Evolutionary conservation across 495 filamentous ascomycete genomes (phyloP).

Genomic region (Xylaria sp.): DNA sequence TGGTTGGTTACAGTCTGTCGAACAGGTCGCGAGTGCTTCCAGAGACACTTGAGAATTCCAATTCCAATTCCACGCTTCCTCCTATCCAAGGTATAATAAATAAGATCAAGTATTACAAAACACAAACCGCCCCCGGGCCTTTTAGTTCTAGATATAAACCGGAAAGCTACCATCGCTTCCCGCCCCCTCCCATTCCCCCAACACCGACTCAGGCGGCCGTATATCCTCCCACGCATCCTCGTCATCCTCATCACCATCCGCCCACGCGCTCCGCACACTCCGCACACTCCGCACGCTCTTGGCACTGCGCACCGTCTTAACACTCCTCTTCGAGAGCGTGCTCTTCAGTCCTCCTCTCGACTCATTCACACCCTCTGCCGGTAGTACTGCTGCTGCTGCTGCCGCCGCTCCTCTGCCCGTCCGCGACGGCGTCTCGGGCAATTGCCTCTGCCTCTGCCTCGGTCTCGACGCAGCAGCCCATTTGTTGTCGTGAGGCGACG

Average conservation of each 20-base stretch:
- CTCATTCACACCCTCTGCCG: constrained; percentile 29
- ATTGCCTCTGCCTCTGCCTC: constrained; percentile 28
- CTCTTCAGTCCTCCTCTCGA: constrained; percentile 19
- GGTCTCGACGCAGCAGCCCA: constrained; percentile 20
- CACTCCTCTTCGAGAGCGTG: constrained; percentile 27
- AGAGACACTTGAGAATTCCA: neutral
- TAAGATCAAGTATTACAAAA: constrained; percentile 10
- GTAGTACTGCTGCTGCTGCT: too few species aligned
- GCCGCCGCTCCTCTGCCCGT: constrained; percentile 11
- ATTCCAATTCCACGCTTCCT: constrained; percentile 3
- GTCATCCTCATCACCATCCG: constrained; percentile 33
- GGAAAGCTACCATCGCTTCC: constrained; percentile 41
- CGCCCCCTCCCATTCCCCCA: constrained; percentile 34
- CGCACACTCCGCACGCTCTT: constrained; percentile 35
- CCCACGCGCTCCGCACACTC: constrained; percentile 32
- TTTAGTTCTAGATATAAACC: constrained; percentile 41
- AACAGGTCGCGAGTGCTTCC: constrained; percentile 9
- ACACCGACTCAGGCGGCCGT: constrained; percentile 33
- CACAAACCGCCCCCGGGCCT: neutral
- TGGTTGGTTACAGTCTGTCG: neutral
- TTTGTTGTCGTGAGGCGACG: constrained; percentile 28
- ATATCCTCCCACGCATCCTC: constrained; percentile 42
- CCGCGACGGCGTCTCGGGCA: constrained; percentile 35
- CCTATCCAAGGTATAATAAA: constrained; percentile 16
- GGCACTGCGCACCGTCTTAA: constrained; percentile 30